A percentile compares a stretch with the other conserved stretches of the same genome.
Evolutionary conservation across 139 green algal species (phyloP).

Genomic region (Spirogloea muscicola): DNA sequence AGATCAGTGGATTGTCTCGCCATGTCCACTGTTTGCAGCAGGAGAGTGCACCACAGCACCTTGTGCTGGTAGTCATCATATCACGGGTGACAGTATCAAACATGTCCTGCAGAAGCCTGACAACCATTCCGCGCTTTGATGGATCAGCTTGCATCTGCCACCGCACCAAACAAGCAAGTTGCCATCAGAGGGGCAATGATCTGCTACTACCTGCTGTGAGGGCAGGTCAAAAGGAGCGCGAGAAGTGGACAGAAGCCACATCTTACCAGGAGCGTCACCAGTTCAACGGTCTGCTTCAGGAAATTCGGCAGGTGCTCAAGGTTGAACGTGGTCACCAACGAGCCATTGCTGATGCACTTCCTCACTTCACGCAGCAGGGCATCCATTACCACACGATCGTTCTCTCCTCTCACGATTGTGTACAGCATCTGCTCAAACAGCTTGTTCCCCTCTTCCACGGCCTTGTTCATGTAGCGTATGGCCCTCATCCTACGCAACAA

Average conservation of each 20-base stretch:
- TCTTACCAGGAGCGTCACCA: conserved; percentile 25
- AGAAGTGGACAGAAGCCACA: background rate
- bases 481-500: background rate
- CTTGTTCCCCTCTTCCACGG: background rate
- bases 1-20: too few species aligned
- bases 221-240: too few species aligned
- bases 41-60: too few species aligned
- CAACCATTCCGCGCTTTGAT: background rate
- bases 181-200: too few species aligned
- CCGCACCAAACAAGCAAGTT: too few species aligned
- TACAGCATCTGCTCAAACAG: too few species aligned
- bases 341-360: background rate
- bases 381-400: background rate
- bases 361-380: conserved; percentile 3
- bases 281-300: background rate
- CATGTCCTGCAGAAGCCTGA: conserved; percentile 5
- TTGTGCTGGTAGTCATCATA: too few species aligned
- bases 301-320: conserved; percentile 1
- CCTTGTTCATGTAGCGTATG: background rate
- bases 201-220: too few species aligned
- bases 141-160: background rate
- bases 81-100: conserved; percentile 15
- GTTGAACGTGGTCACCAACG: conserved; percentile 9
- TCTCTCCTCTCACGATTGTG: background rate
- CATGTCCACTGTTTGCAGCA: too few species aligned